Conservation (phyloP, 2,329 filamentous ascomycete genomes). For the Aureobasidium sp. region DNA sequence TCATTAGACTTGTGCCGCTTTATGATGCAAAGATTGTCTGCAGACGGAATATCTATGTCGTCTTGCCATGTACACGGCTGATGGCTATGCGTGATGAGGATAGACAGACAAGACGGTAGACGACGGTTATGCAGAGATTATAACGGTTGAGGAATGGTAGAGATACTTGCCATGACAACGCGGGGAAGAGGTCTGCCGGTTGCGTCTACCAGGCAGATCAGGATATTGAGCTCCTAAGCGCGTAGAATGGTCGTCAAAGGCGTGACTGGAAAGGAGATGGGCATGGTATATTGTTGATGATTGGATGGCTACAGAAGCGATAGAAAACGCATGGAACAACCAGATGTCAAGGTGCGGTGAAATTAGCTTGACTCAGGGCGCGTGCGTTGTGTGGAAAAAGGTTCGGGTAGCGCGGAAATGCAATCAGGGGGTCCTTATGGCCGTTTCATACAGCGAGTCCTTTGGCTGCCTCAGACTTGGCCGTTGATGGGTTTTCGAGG, state of each 20-base stretch:
- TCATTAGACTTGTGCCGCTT: constrained; percentile 10
- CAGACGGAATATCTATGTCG: background rate
- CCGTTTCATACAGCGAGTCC: constrained; percentile 5
- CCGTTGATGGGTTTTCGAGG: constrained; percentile 2
- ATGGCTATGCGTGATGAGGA: constrained; percentile 1
- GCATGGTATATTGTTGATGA: background rate
- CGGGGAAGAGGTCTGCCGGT: background rate
- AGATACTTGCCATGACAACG: constrained; percentile 14
- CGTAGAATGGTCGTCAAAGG: background rate
- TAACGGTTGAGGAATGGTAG: background rate
- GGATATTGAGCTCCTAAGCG: background rate
- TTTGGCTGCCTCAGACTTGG: constrained; percentile 1
- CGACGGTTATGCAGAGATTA: background rate
- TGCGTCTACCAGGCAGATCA: background rate
- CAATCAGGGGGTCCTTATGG: background rate
- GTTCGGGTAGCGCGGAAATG: constrained; percentile 11
- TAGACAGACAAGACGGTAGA: constrained; percentile 5
- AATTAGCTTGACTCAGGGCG: constrained; percentile 2
- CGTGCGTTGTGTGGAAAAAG: background rate
- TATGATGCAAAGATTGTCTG: background rate
- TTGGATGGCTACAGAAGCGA: background rate
- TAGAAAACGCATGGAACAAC: background rate
- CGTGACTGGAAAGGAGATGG: background rate
- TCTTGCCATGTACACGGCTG: background rate
- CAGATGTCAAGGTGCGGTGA: background rate